phyloP scores from a whole-genome alignment of 1,139 yeast genomes.

The Geotrichum restrictum region DNA sequence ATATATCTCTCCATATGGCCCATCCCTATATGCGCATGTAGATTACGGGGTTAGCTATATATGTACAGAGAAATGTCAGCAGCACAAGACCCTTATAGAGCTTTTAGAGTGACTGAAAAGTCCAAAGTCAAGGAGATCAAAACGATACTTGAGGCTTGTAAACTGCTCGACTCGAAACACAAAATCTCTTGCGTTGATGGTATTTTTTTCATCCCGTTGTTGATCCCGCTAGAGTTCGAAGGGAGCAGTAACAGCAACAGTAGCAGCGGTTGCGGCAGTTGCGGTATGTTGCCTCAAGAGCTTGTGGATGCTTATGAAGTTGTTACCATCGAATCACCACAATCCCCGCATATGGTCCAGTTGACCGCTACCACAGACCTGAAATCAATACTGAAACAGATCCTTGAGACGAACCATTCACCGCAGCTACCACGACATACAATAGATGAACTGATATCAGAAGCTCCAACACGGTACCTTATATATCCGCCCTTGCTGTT shows the following conservation, averaged over 20 bases:
- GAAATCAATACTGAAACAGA: conserved; percentile 8
- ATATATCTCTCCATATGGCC: too few relatives aligned
- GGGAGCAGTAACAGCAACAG: too few relatives aligned
- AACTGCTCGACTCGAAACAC: conserved; percentile 27
- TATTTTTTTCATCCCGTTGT: conserved; percentile 15
- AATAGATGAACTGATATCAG: conserved; percentile 4
- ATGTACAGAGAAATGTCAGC: too few relatives aligned
- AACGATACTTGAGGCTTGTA: conserved; percentile 29
- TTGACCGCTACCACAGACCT: conserved; percentile 16
- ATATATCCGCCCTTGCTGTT: conserved; percentile 66
- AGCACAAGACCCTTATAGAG: too few relatives aligned
- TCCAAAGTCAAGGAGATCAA: conserved; percentile 32
- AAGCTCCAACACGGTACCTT: conserved; percentile 52
- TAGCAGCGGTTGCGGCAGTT: too few relatives aligned
- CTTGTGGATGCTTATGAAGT: neutral
- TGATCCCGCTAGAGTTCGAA: neutral
- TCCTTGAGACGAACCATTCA: neutral
- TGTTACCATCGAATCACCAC: neutral
- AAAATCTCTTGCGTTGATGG: conserved; percentile 28
- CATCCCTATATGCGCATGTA: too few relatives aligned
- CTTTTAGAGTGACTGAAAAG: conserved; percentile 19
- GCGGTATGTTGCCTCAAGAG: neutral
- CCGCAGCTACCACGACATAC: neutral
- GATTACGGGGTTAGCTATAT: too few relatives aligned
- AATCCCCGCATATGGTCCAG: too few relatives aligned